phyloP scores from a whole-genome alignment of 495 filamentous ascomycete species.

The Thermothielavioides terrestris region DNA sequence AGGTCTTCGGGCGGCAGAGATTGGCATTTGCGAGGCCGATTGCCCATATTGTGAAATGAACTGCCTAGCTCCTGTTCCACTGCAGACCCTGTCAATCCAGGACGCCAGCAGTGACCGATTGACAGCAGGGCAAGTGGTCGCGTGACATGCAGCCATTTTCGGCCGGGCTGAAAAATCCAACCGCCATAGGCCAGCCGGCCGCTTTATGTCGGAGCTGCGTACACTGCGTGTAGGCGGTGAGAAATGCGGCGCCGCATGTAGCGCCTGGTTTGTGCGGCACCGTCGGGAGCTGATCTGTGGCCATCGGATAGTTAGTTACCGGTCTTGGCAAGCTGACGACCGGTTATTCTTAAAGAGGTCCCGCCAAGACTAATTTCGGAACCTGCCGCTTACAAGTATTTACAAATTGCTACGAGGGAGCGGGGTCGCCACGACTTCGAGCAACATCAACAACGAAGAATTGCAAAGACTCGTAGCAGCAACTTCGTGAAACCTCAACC shows the following conservation, averaged over 20 bases:
- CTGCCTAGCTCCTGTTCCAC: background rate
- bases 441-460: too few relatives aligned
- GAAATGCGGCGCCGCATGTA: background rate
- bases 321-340: background rate
- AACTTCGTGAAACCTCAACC: too few relatives aligned
- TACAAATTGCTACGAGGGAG: too few relatives aligned
- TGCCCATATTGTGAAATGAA: background rate
- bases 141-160: constrained; percentile 9
- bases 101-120: background rate
- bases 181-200: constrained; percentile 2
- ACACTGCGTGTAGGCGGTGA: constrained; percentile 9
- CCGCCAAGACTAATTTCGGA: too few relatives aligned
- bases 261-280: background rate
- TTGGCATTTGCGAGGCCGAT: too few relatives aligned
- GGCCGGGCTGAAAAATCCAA: background rate
- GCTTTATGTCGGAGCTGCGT: background rate
- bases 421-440: too few relatives aligned
- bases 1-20: too few relatives aligned
- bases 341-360: background rate
- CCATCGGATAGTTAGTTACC: background rate
- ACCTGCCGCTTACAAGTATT: too few relatives aligned
- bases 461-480: too few relatives aligned
- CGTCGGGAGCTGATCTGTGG: background rate
- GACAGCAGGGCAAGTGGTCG: constrained; percentile 10
- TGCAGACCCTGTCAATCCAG: background rate